Evolutionary conservation across 1,139 yeast genomes (phyloP).

Genomic region (Hemisphaericaspora xylofermentans): DNA sequence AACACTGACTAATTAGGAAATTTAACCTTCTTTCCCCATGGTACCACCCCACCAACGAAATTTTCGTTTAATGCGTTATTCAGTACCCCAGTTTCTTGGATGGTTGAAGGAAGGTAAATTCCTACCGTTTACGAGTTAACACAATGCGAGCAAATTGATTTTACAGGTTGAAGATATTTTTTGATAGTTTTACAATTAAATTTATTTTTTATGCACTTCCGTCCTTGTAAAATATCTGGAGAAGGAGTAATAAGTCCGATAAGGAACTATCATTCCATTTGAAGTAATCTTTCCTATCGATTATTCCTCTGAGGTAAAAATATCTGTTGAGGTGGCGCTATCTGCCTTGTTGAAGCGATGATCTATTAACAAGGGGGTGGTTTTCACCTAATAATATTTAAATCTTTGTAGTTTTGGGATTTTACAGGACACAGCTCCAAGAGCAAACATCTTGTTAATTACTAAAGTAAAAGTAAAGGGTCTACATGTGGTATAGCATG

Average conservation of each 20-base stretch:
- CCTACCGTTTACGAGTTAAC: not conserved
- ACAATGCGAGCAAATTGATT: not conserved
- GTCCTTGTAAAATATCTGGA: not conserved
- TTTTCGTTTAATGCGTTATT: not conserved
- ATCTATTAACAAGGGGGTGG: no score
- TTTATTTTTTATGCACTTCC: not conserved
- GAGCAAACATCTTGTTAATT: no score
- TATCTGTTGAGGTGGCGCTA: constrained; percentile 6
- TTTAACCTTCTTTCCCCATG: not conserved
- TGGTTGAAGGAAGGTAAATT: not conserved
- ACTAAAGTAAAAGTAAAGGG: no score
- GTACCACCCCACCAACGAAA: not conserved
- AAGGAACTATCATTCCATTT: constrained; percentile 1
- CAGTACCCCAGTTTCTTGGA: not conserved
- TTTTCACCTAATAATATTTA: no score
- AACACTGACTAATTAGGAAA: not conserved
- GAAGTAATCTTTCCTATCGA: not conserved
- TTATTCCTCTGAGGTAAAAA: not conserved
- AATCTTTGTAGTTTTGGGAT: not conserved
- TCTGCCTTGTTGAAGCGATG: not conserved
- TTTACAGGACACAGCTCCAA: not conserved
- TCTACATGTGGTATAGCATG: no score
- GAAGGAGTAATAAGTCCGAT: not conserved
- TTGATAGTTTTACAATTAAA: not conserved
- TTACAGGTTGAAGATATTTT: not conserved